Evolutionary conservation across 352 stramenopile genomes (phyloP).

Genomic region (Aphanomyces euteiches): DNA sequence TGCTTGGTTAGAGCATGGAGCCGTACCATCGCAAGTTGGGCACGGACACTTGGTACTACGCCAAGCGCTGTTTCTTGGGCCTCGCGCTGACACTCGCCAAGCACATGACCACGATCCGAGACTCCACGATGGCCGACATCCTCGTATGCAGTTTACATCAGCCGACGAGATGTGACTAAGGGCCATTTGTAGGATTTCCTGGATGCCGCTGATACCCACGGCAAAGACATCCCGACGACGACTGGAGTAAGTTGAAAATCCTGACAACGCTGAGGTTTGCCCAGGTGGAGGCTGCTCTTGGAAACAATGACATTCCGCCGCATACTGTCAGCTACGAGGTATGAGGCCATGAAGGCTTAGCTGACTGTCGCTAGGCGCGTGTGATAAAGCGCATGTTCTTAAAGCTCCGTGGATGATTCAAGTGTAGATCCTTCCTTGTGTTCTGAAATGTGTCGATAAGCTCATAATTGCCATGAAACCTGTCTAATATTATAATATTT

Average conservation of each 20-base stretch:
- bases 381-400: constrained; percentile 94
- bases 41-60: constrained; percentile 95
- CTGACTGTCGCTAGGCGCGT: constrained; percentile 46
- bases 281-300: constrained; percentile 17
- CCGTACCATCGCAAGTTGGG: constrained; percentile 95
- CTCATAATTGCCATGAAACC: no score
- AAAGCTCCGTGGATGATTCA: constrained; percentile 71
- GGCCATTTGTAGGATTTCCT: constrained; percentile 72
- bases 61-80: constrained; percentile 93
- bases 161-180: not conserved
- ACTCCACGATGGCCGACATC: constrained; percentile 93
- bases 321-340: constrained; percentile 92
- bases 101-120: constrained; percentile 93
- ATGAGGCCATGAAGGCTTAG: not conserved
- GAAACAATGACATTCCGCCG: constrained; percentile 43
- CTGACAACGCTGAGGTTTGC: constrained; percentile 1
- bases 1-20: constrained; percentile 71
- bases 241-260: constrained; percentile 40
- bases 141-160: constrained; percentile 36
- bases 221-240: constrained; percentile 87
- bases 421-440: no score
- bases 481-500: no score
- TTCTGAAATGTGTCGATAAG: no score
- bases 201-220: constrained; percentile 87
- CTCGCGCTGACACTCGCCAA: constrained; percentile 92